phyloP scores from a whole-genome alignment of 1,139 yeast species.

The Hyphopichia wangnamkhiaoensis region DNA sequence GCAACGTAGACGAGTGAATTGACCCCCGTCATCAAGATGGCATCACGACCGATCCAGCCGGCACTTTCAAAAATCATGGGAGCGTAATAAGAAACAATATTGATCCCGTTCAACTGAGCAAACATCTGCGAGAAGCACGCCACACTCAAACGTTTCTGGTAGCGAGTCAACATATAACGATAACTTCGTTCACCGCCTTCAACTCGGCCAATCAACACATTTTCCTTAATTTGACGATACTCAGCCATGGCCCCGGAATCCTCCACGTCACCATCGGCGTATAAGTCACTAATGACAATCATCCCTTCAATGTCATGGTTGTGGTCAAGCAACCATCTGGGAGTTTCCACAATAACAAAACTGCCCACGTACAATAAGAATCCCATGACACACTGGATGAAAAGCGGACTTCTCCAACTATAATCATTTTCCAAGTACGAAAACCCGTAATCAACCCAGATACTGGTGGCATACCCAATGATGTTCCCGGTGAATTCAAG shows the following conservation, averaged over 20 bases:
- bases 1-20: constrained; percentile 73
- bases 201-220: constrained; percentile 58
- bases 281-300: constrained; percentile 48
- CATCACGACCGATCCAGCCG: constrained; percentile 89
- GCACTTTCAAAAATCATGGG: constrained; percentile 94
- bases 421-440: constrained; percentile 53
- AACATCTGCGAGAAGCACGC: constrained; percentile 91
- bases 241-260: constrained; percentile 61
- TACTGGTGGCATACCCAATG: constrained; percentile 80
- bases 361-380: constrained; percentile 68
- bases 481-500: constrained; percentile 92
- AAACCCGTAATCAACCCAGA: constrained; percentile 89
- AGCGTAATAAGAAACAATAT: constrained; percentile 89
- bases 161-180: constrained; percentile 59
- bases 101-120: constrained; percentile 92
- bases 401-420: constrained; percentile 81
- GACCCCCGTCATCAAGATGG: constrained; percentile 91
- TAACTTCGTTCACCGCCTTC: constrained; percentile 75
- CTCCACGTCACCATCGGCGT: constrained; percentile 54
- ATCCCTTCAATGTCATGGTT: constrained; percentile 87
- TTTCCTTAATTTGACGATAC: constrained; percentile 48
- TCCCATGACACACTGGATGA: constrained; percentile 78
- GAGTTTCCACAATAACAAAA: constrained; percentile 79
- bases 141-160: constrained; percentile 76
- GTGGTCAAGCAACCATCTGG: constrained; percentile 85